These are phyloP conservation scores for Chytriomyces sp. DNA, from an alignment of 192 early-diverging fungal species.

Conservation along the genomic window DNA sequence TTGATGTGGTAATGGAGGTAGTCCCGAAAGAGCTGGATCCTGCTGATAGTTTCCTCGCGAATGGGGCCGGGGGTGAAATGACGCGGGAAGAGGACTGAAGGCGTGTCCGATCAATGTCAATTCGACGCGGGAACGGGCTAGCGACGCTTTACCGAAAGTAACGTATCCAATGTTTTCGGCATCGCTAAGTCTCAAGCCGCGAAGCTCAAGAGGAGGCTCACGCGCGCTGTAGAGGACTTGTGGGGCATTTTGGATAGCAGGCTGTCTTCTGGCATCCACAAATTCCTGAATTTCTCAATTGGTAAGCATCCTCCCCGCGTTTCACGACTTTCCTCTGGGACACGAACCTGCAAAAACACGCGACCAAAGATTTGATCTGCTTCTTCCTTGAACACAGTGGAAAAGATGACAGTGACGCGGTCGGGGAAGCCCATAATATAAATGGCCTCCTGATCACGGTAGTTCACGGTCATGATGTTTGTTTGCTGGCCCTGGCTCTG, in stretches of 20 bases:
- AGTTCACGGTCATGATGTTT: constrained; percentile 88
- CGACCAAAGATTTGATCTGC: constrained; percentile 93
- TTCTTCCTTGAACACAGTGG: constrained; percentile 96
- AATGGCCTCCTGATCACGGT: constrained; percentile 92
- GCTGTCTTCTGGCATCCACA: constrained; percentile 94
- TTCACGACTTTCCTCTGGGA: neutral
- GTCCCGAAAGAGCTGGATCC: constrained; percentile 96
- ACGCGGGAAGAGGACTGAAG: constrained; percentile 87
- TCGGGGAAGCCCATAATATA: constrained; percentile 89
- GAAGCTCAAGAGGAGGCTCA: constrained; percentile 93
- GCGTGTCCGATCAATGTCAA: too few relatives aligned
- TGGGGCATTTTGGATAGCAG: constrained; percentile 89
- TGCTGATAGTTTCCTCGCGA: constrained; percentile 89
- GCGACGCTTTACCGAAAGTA: constrained; percentile 76
- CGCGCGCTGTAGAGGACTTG: constrained; percentile 91
- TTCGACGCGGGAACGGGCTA: neutral
- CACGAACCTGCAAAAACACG: constrained; percentile 88
- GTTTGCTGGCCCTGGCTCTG: constrained; percentile 74
- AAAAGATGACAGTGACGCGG: constrained; percentile 97
- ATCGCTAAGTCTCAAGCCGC: constrained; percentile 70
- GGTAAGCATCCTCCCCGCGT: neutral
- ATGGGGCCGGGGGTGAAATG: constrained; percentile 75
- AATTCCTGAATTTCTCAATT: constrained; percentile 78
- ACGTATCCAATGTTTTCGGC: constrained; percentile 90
- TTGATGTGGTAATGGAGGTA: constrained; percentile 99